These are phyloP conservation scores for Pulveroboletus sp. DNA, from an alignment of 768 basidiomycete species.

Conservation along the genomic window DNA sequence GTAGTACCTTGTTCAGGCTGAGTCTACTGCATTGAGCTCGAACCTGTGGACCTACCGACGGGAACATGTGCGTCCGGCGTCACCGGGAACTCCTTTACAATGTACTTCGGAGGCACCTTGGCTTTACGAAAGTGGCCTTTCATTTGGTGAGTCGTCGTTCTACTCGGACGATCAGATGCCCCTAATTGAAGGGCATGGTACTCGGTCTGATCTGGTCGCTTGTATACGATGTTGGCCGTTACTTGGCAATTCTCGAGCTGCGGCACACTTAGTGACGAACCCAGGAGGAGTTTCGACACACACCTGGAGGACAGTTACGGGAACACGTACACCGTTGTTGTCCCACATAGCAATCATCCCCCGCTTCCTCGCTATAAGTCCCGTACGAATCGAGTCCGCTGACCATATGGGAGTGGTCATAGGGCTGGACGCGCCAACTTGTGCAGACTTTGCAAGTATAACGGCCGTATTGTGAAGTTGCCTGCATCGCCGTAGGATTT, in stretches of 20 bases:
- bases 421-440: slow-evolving; percentile 16
- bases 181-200: slow-evolving; percentile 96
- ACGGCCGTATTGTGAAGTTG: slow-evolving; percentile 41
- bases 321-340: slow-evolving; percentile 78
- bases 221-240: slow-evolving; percentile 67
- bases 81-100: slow-evolving; percentile 85
- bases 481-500: slow-evolving; percentile 33
- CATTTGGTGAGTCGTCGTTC: slow-evolving; percentile 74
- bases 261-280: slow-evolving; percentile 10
- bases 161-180: slow-evolving; percentile 66
- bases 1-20: slow-evolving; percentile 59
- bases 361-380: slow-evolving; percentile 89
- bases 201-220: slow-evolving; percentile 60
- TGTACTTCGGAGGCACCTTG: slow-evolving; percentile 73
- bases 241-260: slow-evolving; percentile 89
- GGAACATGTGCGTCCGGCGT: slow-evolving; percentile 87
- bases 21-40: background rate
- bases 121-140: slow-evolving; percentile 87
- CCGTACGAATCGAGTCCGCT: slow-evolving; percentile 80
- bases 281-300: slow-evolving; percentile 17
- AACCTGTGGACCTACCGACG: slow-evolving; percentile 54
- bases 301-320: slow-evolving; percentile 94
- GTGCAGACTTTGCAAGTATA: slow-evolving; percentile 26
- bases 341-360: slow-evolving; percentile 97
- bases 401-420: slow-evolving; percentile 62